A percentile compares a stretch with the other conserved stretches of the same genome.
Conservation (phyloP, 495 filamentous ascomycete genomes). For the Pseudomonodictys pantanalensis region DNA sequence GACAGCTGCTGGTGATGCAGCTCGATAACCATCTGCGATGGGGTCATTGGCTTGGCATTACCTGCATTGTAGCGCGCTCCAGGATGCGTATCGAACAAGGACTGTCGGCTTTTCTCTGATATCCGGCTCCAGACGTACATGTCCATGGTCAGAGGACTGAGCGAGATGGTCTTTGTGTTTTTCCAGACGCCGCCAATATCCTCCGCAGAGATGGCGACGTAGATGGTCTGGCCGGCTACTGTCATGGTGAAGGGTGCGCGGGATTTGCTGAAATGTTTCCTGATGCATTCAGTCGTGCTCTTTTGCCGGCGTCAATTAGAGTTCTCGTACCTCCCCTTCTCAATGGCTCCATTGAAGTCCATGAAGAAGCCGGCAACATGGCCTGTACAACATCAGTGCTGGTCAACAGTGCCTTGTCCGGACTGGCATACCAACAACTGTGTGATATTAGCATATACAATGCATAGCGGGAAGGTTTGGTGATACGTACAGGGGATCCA, state of each 20-base stretch:
- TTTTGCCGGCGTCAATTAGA: neutral
- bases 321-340: conserved; percentile 1
- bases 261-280: conserved; percentile 2
- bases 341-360: conserved; percentile 2
- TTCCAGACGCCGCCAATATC: neutral
- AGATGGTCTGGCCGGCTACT: neutral
- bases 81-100: neutral
- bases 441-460: neutral
- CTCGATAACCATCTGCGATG: neutral
- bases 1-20: neutral
- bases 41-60: neutral
- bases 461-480: neutral
- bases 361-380: neutral
- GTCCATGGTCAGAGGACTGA: neutral
- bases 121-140: neutral
- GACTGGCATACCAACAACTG: conserved; percentile 4
- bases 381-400: neutral
- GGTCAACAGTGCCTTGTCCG: neutral
- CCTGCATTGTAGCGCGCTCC: neutral
- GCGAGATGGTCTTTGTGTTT: conserved; percentile 6
- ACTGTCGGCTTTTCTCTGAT: neutral
- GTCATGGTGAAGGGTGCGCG: conserved; percentile 3
- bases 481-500: conserved; percentile 12
- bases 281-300: neutral
- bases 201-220: neutral